A percentile compares a stretch with the other conserved stretches of the same genome.
Conservation (phyloP, 2,329 filamentous ascomycete species). For the Allantophomopsis lycopodina region DNA sequence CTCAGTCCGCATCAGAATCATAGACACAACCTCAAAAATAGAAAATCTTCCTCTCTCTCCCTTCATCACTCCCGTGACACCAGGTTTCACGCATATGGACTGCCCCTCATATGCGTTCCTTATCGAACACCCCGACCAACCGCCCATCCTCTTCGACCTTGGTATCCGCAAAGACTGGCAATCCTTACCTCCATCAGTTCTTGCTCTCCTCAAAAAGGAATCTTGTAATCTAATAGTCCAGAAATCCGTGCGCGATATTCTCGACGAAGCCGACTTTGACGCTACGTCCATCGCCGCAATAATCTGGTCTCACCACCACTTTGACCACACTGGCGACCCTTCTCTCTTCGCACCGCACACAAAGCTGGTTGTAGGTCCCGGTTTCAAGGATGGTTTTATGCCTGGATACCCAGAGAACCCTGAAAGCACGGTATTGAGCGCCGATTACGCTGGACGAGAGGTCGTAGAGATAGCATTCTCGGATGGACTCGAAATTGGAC, state of each 20-base stretch:
- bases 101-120: conserved; percentile 30
- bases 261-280: conserved; percentile 22
- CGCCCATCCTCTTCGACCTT: conserved; percentile 21
- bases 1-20: conserved; percentile 12
- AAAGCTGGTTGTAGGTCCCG: conserved; percentile 30
- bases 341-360: conserved; percentile 26
- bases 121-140: conserved; percentile 25
- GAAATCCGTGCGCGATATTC: conserved; percentile 26
- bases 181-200: conserved; percentile 19
- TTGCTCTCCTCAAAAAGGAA: conserved; percentile 15
- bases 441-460: conserved; percentile 23
- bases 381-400: conserved; percentile 24
- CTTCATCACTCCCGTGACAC: conserved; percentile 6
- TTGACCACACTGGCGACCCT: conserved; percentile 27
- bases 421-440: conserved; percentile 23
- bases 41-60: too few species aligned
- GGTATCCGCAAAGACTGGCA: conserved; percentile 27
- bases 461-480: conserved; percentile 18
- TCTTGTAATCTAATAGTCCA: conserved; percentile 23
- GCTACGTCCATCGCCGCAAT: conserved; percentile 19
- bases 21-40: conserved; percentile 17
- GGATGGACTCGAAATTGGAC: conserved; percentile 24
- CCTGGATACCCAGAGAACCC: conserved; percentile 29
- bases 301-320: conserved; percentile 23
- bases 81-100: conserved; percentile 20